Conservation (phyloP, 75 land plant species). For the Larix kaempferi region DNA sequence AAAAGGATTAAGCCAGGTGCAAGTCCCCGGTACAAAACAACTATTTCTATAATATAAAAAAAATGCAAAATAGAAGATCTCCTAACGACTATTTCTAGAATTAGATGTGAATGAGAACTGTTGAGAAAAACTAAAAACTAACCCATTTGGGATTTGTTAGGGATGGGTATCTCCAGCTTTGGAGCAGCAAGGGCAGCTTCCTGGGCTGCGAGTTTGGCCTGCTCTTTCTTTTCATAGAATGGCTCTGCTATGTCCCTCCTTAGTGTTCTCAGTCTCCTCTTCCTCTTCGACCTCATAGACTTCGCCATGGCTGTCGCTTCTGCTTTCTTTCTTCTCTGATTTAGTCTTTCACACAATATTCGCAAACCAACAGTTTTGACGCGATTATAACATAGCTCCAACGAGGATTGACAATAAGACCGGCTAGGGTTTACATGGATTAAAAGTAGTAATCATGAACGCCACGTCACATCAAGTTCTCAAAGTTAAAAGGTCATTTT, state of each 20-base stretch:
- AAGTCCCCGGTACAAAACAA: background rate
- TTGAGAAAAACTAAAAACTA: background rate
- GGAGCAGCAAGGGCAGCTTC: slow-evolving; percentile 87
- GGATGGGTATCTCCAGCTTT: slow-evolving; percentile 51
- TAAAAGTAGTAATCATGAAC: too few species aligned
- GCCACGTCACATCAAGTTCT: too few species aligned
- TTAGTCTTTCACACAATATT: too few species aligned
- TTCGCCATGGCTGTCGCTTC: slow-evolving; percentile 63
- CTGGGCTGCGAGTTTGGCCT: slow-evolving; percentile 64
- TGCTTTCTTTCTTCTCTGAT: background rate
- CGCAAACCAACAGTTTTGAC: too few species aligned
- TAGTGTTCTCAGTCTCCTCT: slow-evolving; percentile 79
- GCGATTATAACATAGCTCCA: too few species aligned
- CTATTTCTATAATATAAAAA: background rate
- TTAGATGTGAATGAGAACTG: background rate
- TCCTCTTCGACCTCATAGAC: slow-evolving; percentile 85
- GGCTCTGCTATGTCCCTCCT: slow-evolving; percentile 82
- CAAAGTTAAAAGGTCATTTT: too few species aligned
- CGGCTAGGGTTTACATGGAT: too few species aligned
- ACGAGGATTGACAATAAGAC: too few species aligned
- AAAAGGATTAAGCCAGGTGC: too few species aligned
- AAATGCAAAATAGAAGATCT: background rate
- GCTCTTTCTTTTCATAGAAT: slow-evolving; percentile 75
- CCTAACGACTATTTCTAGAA: background rate
- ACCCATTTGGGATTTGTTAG: slow-evolving; percentile 5